phyloP scores from a whole-genome alignment of 257 asterid species.

The Paulownia fortunei region DNA sequence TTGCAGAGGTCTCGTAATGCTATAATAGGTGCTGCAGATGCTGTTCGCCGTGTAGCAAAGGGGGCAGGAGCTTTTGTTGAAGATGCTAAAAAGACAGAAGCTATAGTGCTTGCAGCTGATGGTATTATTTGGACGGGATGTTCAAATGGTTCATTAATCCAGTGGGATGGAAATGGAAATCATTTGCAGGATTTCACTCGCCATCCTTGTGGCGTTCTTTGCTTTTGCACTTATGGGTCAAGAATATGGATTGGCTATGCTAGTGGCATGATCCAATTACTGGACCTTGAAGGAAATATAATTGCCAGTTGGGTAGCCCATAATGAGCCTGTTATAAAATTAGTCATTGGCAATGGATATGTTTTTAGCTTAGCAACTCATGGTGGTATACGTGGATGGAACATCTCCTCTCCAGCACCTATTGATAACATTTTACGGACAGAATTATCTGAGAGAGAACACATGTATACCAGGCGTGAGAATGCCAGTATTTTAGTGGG shows the following conservation, averaged over 20 bases:
- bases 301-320: constrained; percentile 84
- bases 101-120: constrained; percentile 67
- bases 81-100: constrained; percentile 74
- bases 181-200: constrained; percentile 72
- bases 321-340: constrained; percentile 69
- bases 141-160: constrained; percentile 77
- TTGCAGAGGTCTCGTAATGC: constrained; percentile 91
- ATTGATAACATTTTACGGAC: constrained; percentile 63
- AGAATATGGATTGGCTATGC: constrained; percentile 85
- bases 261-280: constrained; percentile 74
- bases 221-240: constrained; percentile 68
- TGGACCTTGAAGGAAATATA: constrained; percentile 78
- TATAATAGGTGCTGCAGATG: constrained; percentile 90
- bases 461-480: constrained; percentile 57
- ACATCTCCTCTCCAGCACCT: constrained; percentile 80
- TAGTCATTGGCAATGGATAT: constrained; percentile 61
- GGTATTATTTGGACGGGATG: constrained; percentile 91
- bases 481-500: constrained; percentile 69
- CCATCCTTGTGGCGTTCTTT: constrained; percentile 62
- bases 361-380: constrained; percentile 85
- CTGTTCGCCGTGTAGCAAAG: constrained; percentile 87
- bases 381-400: constrained; percentile 98
- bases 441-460: constrained; percentile 54
- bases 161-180: constrained; percentile 94
- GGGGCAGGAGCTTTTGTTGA: constrained; percentile 84